Conservation (phyloP, 495 filamentous ascomycete genomes). For the Penicillium mononematosum region DNA sequence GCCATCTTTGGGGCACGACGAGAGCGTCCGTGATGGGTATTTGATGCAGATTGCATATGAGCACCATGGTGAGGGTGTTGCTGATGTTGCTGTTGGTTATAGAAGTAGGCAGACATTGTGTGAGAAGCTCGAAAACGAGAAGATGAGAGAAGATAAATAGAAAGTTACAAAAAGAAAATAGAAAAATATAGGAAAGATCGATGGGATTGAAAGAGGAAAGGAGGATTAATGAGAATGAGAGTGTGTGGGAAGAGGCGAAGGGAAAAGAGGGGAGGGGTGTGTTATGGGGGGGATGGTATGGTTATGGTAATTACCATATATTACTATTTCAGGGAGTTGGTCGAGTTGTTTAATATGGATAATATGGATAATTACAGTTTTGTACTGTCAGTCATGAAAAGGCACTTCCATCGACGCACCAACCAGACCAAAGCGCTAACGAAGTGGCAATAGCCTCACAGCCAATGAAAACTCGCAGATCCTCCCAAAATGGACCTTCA, state of each 20-base stretch:
- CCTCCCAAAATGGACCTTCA: not conserved
- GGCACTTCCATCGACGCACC: constrained; percentile 36
- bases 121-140: constrained; percentile 22
- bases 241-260: constrained; percentile 25
- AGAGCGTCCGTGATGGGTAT: constrained; percentile 82
- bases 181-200: constrained; percentile 17
- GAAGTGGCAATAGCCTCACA: constrained; percentile 21
- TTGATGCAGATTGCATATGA: constrained; percentile 47
- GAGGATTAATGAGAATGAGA: constrained; percentile 28
- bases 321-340: not conserved
- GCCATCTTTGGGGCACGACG: constrained; percentile 82
- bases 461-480: constrained; percentile 23
- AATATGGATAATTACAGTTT: constrained; percentile 5
- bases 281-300: constrained; percentile 16
- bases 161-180: constrained; percentile 33
- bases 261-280: constrained; percentile 30
- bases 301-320: constrained; percentile 15
- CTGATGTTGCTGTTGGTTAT: constrained; percentile 58
- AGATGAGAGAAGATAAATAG: constrained; percentile 17
- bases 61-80: constrained; percentile 50
- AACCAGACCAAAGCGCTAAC: constrained; percentile 24
- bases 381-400: not conserved
- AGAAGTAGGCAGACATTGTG: constrained; percentile 79
- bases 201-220: constrained; percentile 31
- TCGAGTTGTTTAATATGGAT: not conserved